Conservation (phyloP, 1,139 yeast genomes). For the Ogataea hybrid region DNA sequence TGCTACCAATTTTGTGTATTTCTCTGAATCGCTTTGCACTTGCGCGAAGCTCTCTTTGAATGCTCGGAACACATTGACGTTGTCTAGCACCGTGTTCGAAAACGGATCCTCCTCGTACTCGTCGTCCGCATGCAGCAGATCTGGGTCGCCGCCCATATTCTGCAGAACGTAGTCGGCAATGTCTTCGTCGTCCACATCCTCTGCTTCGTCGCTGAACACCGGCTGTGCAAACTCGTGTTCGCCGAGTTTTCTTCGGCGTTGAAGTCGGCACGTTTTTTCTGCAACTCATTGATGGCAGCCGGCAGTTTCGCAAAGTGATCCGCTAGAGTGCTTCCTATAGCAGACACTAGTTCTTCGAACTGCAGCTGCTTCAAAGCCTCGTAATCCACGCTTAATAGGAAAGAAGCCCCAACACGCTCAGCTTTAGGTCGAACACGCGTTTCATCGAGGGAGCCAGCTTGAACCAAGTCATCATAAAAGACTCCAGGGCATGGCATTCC, state of each 20-base stretch:
- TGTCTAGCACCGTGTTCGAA: slow-evolving; percentile 74
- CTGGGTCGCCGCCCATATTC: slow-evolving; percentile 45
- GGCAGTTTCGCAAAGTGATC: slow-evolving; percentile 61
- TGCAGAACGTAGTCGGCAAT: slow-evolving; percentile 42
- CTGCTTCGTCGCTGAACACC: slow-evolving; percentile 18
- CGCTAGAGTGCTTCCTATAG: slow-evolving; percentile 49
- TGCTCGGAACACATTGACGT: slow-evolving; percentile 57
- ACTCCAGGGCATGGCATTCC: slow-evolving; percentile 42
- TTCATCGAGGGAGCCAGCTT: slow-evolving; percentile 49
- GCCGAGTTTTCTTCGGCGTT: slow-evolving; percentile 37
- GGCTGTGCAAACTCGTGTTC: slow-evolving; percentile 27
- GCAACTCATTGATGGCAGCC: slow-evolving; percentile 61
- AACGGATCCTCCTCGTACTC: slow-evolving; percentile 51
- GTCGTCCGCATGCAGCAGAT: slow-evolving; percentile 33
- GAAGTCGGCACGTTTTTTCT: slow-evolving; percentile 58
- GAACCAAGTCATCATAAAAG: slow-evolving; percentile 71
- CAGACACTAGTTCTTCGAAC: slow-evolving; percentile 33
- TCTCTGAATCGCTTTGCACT: slow-evolving; percentile 36
- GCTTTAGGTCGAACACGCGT: slow-evolving; percentile 82
- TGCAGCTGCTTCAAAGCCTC: slow-evolving; percentile 24
- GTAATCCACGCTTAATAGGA: slow-evolving; percentile 40
- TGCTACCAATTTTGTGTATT: slow-evolving; percentile 35
- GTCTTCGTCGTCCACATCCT: slow-evolving; percentile 39
- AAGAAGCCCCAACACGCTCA: slow-evolving; percentile 67
- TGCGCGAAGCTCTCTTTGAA: slow-evolving; percentile 44